A percentile compares a stretch with the other conserved stretches of the same genome.
These are phyloP conservation scores for Aspergillus carbonarius DNA, from an alignment of 2,329 filamentous ascomycete species.

Conservation along the genomic window DNA sequence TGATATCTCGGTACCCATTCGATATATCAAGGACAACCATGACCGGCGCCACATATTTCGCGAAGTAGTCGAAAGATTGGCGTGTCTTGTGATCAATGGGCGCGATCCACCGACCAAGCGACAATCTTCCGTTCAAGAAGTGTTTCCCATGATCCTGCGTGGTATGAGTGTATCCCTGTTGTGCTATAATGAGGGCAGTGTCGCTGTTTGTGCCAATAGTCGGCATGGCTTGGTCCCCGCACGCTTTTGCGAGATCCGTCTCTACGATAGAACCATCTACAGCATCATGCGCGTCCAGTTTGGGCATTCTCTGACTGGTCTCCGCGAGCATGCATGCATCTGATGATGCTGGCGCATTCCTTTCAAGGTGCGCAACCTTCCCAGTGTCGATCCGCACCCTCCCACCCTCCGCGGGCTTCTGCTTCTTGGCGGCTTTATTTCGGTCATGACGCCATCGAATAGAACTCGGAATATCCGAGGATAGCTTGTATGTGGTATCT, in stretches of 20 bases:
- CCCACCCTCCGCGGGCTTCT: not conserved
- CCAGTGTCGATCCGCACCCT: not conserved
- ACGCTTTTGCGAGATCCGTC: not conserved
- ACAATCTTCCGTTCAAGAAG: not conserved
- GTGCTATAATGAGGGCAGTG: not conserved
- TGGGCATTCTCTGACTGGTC: too few relatives aligned
- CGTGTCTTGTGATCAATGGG: conserved; percentile 11
- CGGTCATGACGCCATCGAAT: not conserved
- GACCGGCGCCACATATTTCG: conserved; percentile 27
- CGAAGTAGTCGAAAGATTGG: conserved; percentile 23
- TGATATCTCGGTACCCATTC: conserved; percentile 31
- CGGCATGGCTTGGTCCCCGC: not conserved
- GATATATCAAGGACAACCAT: conserved; percentile 31
- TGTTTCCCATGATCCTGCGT: not conserved
- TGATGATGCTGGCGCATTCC: too few relatives aligned
- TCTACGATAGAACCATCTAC: not conserved
- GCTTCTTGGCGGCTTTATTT: not conserved
- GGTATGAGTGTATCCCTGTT: not conserved
- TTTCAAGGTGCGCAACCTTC: too few relatives aligned
- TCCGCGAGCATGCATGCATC: too few relatives aligned
- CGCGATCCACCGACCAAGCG: conserved; percentile 14
- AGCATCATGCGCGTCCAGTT: too few relatives aligned
- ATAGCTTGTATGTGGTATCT: not conserved
- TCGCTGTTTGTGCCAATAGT: not conserved
- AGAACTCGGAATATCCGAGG: not conserved